Percentiles rank a stretch among this genome's conserved stretches.
Conservation (phyloP, 805 yeast species). For the Lachancea mirantina region DNA sequence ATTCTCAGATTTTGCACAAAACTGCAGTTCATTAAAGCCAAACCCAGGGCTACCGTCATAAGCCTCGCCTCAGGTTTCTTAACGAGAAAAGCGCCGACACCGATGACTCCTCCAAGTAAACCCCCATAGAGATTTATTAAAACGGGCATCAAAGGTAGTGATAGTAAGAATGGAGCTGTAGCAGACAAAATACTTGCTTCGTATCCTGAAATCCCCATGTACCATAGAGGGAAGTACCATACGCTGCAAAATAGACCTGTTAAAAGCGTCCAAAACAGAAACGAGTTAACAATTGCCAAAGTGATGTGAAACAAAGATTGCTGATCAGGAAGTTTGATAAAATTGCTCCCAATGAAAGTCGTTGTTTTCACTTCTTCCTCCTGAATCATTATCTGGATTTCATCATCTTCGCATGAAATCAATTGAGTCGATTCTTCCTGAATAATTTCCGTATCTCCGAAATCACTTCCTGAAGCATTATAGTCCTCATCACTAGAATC, state of each 20-base stretch:
- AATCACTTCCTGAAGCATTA: no score
- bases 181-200: slow-evolving; percentile 62
- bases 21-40: slow-evolving; percentile 53
- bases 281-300: slow-evolving; percentile 48
- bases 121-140: slow-evolving; percentile 26
- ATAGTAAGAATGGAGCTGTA: slow-evolving; percentile 51
- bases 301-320: slow-evolving; percentile 31
- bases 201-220: slow-evolving; percentile 94
- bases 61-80: slow-evolving; percentile 66
- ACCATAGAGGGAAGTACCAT: slow-evolving; percentile 98
- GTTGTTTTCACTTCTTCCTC: slow-evolving; percentile 18
- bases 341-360: slow-evolving; percentile 7
- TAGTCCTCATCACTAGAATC: slow-evolving; percentile 3
- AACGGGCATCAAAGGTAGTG: slow-evolving; percentile 34
- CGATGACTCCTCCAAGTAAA: slow-evolving; percentile 48
- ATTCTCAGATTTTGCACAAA: slow-evolving; percentile 47
- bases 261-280: slow-evolving; percentile 75
- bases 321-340: slow-evolving; percentile 14
- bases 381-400: slow-evolving; percentile 18
- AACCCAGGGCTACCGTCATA: slow-evolving; percentile 57
- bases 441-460: slow-evolving; percentile 5
- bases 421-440: slow-evolving; percentile 6
- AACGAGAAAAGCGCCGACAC: slow-evolving; percentile 69
- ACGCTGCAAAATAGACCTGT: slow-evolving; percentile 80
- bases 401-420: slow-evolving; percentile 12